phyloP scores from a whole-genome alignment of 2,329 filamentous ascomycete species.

The Dendryphion nanum region DNA sequence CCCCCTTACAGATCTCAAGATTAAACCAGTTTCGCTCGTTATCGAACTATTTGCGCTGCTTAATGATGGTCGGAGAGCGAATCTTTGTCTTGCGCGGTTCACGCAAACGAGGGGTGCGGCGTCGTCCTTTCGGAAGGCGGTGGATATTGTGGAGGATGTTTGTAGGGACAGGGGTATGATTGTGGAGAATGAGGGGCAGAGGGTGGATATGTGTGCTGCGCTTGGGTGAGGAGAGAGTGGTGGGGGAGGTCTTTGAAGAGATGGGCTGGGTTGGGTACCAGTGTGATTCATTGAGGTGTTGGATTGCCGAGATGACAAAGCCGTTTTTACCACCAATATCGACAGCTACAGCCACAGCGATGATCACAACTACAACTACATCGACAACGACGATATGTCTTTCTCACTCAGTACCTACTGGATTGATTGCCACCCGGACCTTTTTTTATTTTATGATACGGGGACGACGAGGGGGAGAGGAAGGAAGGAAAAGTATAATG shows the following conservation, averaged over 20 bases:
- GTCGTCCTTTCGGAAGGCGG: slow-evolving; percentile 80
- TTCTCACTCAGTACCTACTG: too few species aligned
- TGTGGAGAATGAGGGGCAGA: slow-evolving; percentile 57
- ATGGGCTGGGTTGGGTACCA: too few species aligned
- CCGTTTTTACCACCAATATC: too few species aligned
- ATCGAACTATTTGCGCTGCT: slow-evolving; percentile 86
- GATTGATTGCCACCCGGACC: too few species aligned
- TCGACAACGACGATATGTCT: too few species aligned
- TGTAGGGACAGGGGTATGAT: slow-evolving; percentile 66
- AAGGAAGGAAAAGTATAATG: too few species aligned
- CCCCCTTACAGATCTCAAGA: slow-evolving; percentile 67
- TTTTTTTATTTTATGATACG: too few species aligned
- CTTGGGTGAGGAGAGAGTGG: slow-evolving; percentile 11
- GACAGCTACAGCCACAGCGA: too few species aligned
- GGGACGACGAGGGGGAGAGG: too few species aligned
- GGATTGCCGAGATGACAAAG: too few species aligned
- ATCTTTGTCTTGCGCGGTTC: slow-evolving; percentile 78
- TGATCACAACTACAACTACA: too few species aligned
- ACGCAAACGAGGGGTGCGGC: slow-evolving; percentile 90
- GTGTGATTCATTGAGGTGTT: too few species aligned
- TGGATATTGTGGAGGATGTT: slow-evolving; percentile 71
- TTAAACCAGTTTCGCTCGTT: slow-evolving; percentile 86
- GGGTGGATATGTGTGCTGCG: slow-evolving; percentile 44
- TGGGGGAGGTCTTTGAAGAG: background rate
- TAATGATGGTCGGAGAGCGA: slow-evolving; percentile 74